Evolutionary conservation across 371 early-diverging fungal species (phyloP).

Genomic region (Neoconidiobolus thromboides): DNA sequence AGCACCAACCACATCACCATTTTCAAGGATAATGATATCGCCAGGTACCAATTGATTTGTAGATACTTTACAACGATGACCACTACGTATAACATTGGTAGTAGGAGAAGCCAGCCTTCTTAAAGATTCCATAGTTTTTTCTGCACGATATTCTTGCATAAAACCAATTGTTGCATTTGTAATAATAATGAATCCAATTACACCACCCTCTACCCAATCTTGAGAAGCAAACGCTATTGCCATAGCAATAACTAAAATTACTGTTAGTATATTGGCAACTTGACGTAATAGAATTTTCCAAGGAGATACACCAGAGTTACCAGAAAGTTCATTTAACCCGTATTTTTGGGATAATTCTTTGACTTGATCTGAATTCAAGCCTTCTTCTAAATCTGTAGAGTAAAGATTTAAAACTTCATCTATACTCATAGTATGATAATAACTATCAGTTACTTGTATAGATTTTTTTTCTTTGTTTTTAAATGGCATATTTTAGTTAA

Average conservation of each 20-base stretch:
- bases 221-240: constrained; percentile 28
- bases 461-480: too few species aligned
- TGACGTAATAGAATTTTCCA: constrained; percentile 58
- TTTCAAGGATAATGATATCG: constrained; percentile 64
- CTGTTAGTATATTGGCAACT: constrained; percentile 62
- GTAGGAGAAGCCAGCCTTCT: constrained; percentile 57
- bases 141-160: constrained; percentile 73
- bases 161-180: constrained; percentile 68
- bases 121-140: constrained; percentile 73
- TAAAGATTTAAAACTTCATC: constrained; percentile 31
- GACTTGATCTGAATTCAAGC: constrained; percentile 35
- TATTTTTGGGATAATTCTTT: constrained; percentile 26
- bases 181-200: constrained; percentile 48
- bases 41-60: constrained; percentile 66
- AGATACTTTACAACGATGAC: constrained; percentile 33
- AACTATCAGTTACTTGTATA: background rate
- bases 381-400: constrained; percentile 29
- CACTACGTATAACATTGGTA: constrained; percentile 59
- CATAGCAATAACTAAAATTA: constrained; percentile 54
- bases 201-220: constrained; percentile 42
- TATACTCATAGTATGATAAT: constrained; percentile 24
- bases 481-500: too few species aligned
- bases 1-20: constrained; percentile 75
- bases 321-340: constrained; percentile 51
- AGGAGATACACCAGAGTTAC: constrained; percentile 38